These are phyloP conservation scores for Saprolegnia diclina DNA, from an alignment of 352 stramenopile genomes.

Conservation along the genomic window DNA sequence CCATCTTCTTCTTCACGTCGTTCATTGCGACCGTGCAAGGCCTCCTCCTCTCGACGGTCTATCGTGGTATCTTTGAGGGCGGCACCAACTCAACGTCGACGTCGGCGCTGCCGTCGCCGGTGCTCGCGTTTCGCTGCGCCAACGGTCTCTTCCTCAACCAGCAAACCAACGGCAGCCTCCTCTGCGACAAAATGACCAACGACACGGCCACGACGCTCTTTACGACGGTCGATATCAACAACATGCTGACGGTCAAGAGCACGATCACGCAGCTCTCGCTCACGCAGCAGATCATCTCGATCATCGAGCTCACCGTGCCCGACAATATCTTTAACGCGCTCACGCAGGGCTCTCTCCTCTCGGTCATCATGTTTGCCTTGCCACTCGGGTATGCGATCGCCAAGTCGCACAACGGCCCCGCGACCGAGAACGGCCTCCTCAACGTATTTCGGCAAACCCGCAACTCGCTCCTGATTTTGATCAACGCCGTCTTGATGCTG, in stretches of 20 bases:
- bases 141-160: conserved; percentile 2
- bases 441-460: conserved; percentile 37
- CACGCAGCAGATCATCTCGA: conserved; percentile 55
- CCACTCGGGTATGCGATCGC: conserved; percentile 35
- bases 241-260: conserved; percentile 33
- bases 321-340: conserved; percentile 57
- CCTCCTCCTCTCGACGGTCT: conserved; percentile 47
- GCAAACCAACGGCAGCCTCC: background rate
- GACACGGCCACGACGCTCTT: conserved; percentile 29
- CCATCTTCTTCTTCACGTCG: conserved; percentile 55
- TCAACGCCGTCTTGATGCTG: conserved; percentile 65
- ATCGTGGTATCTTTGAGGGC: conserved; percentile 32
- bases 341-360: conserved; percentile 42
- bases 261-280: conserved; percentile 33
- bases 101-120: background rate
- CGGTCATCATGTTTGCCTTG: conserved; percentile 67
- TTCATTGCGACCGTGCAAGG: conserved; percentile 44
- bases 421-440: background rate
- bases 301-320: conserved; percentile 50
- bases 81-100: background rate
- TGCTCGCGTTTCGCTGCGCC: background rate
- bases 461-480: conserved; percentile 63
- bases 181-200: conserved; percentile 2
- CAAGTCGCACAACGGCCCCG: background rate
- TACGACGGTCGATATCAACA: conserved; percentile 40